Evolutionary conservation across 2,329 filamentous ascomycete genomes (phyloP).

Genomic region (Penicillium sp.): DNA sequence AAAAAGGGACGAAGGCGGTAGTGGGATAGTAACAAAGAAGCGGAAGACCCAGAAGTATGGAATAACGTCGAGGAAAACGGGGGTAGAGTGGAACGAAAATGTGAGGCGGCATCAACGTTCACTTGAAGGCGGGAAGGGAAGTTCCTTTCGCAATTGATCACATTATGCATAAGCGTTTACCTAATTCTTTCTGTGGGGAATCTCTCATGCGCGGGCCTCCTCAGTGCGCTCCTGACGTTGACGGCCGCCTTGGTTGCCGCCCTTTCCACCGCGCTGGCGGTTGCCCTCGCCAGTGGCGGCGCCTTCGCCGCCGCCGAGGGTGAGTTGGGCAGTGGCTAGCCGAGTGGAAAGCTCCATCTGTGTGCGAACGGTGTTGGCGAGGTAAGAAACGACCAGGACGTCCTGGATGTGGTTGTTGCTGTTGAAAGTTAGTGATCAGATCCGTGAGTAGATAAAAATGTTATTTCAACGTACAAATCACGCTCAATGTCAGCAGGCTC

Average conservation of each 20-base stretch:
- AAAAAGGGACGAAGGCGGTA: constrained; percentile 18
- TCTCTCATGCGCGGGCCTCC: constrained; percentile 38
- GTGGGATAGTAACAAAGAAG: constrained; percentile 8
- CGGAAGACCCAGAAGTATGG: constrained; percentile 10
- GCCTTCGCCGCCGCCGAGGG: constrained; percentile 51
- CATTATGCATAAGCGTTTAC: constrained; percentile 25
- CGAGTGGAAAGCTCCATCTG: constrained; percentile 98
- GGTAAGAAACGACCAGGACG: constrained; percentile 94
- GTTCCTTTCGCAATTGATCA: constrained; percentile 19
- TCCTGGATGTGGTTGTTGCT: constrained; percentile 99
- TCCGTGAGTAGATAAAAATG: not conserved
- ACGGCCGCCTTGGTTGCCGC: constrained; percentile 32
- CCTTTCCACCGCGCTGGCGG: constrained; percentile 42
- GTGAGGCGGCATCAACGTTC: constrained; percentile 21
- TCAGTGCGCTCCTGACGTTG: constrained; percentile 41
- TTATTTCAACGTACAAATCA: constrained; percentile 64
- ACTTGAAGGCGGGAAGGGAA: not conserved
- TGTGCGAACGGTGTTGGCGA: constrained; percentile 97
- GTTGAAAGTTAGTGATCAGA: constrained; percentile 32
- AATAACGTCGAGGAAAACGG: constrained; percentile 11
- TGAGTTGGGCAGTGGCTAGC: constrained; percentile 73
- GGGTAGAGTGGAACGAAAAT: constrained; percentile 19
- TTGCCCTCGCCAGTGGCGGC: constrained; percentile 33
- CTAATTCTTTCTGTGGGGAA: constrained; percentile 7
- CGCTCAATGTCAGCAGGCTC: constrained; percentile 84